A percentile compares a stretch with the other conserved stretches of the same genome.
These are phyloP conservation scores for Harringtonia aguacate DNA, from an alignment of 2,329 filamentous ascomycete species.

Conservation along the genomic window DNA sequence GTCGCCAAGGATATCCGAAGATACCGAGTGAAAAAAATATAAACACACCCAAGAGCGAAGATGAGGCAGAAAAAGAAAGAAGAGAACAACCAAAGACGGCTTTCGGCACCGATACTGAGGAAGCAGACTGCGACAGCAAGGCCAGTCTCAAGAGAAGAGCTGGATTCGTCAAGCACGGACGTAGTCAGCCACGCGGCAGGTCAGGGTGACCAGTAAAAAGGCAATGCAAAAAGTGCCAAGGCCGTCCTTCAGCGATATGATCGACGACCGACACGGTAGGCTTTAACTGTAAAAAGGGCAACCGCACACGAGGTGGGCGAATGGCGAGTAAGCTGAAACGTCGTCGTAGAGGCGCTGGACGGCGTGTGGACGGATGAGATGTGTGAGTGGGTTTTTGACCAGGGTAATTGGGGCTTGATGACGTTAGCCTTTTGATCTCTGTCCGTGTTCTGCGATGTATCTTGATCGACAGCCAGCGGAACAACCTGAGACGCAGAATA, in stretches of 20 bases:
- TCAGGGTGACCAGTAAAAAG: too few species aligned
- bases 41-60: too few species aligned
- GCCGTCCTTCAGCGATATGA: neutral
- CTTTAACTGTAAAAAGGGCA: neutral
- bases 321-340: neutral
- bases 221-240: neutral
- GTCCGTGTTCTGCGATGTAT: neutral
- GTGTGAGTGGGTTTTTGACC: neutral
- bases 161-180: too few species aligned
- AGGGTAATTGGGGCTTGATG: constrained; percentile 3
- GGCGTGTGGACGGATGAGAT: neutral
- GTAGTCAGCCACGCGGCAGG: too few species aligned
- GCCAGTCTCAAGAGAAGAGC: too few species aligned
- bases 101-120: too few species aligned
- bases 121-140: too few species aligned
- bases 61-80: too few species aligned
- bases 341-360: neutral
- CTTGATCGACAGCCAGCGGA: constrained; percentile 1
- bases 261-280: neutral
- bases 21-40: too few species aligned
- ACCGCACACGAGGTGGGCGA: neutral
- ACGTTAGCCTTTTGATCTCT: constrained; percentile 8
- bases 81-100: too few species aligned
- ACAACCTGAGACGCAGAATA: constrained; percentile 5
- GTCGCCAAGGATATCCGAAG: too few species aligned